Conservation (phyloP, 2,329 filamentous ascomycete species). For the Microsporum audouinii region DNA sequence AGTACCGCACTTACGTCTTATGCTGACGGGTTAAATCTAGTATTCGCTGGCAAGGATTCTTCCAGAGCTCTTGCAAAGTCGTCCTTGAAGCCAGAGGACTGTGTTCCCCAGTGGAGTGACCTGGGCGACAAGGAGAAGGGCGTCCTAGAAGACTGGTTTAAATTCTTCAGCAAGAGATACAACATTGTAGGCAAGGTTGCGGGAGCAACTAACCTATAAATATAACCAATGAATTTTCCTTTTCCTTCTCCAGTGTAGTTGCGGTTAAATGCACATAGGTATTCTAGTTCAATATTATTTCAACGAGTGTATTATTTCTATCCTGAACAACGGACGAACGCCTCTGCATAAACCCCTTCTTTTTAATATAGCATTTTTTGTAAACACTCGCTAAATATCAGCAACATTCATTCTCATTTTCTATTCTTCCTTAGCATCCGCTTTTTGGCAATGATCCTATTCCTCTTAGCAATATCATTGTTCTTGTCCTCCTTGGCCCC, state of each 20-base stretch:
- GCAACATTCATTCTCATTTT: constrained; percentile 29
- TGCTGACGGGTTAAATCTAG: constrained; percentile 38
- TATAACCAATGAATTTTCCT: neutral
- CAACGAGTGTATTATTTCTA: neutral
- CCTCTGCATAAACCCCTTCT: neutral
- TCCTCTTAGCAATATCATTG: constrained; percentile 50
- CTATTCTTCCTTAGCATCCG: constrained; percentile 57
- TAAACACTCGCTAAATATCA: neutral
- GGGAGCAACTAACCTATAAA: constrained; percentile 28
- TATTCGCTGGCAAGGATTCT: constrained; percentile 90
- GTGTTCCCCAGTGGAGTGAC: constrained; percentile 68
- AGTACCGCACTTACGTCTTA: neutral
- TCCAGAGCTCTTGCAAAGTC: constrained; percentile 83
- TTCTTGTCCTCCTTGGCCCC: constrained; percentile 28
- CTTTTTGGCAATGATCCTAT: constrained; percentile 78
- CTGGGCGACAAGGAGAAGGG: constrained; percentile 75
- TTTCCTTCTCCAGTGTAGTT: neutral
- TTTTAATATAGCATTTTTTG: neutral
- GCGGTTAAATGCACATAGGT: neutral
- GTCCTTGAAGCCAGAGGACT: constrained; percentile 76
- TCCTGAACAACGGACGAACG: neutral
- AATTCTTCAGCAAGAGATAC: constrained; percentile 94
- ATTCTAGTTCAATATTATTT: neutral
- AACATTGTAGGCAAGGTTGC: constrained; percentile 53
- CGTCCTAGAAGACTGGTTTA: constrained; percentile 81